Evolutionary conservation across 495 filamentous ascomycete genomes (phyloP), one percentile per base, ranked within the genome.

Genomic region (Trichodelitschia bisporula): DNA sequence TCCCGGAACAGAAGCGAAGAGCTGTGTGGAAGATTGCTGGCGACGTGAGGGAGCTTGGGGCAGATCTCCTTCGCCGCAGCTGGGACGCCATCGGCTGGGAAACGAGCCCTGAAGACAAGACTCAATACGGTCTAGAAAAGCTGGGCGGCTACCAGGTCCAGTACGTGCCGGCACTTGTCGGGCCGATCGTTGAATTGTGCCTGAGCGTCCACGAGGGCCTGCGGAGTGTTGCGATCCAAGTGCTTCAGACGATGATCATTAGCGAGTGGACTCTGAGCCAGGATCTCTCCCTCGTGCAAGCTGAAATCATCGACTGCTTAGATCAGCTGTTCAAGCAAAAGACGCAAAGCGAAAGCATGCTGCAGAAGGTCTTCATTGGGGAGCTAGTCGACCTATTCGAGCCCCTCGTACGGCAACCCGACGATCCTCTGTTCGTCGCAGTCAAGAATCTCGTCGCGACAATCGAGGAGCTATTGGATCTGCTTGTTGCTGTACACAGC

Each of bases 1-100:
- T 93, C 47, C 79, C 89, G 0, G 89, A 95, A 50, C 86, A 99
- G 51, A 95, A 93, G 49, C 58, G 89, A 23, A 57, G 86, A 16
- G 83, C 84, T 2, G 83, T 95, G 10, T 95, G 89, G 86, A 95
- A 95, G 56, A 91, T 99, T 43, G 89, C 82, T 17, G 89, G 86
- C 14, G 86, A 99, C 58, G 79, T 99, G 30, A 61, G 86, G 31
- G 80, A 95, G 46, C 63, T 79, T 40, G 89, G 86, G 26, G 84
- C 86, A 1, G 70, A 80, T 18, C 54, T 99, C 5, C 51, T 99
- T 28, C 62, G 73, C 21, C 57, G 66, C 14, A 86, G 71, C 18
- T 99, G 86, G 86, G 79, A 90, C 46, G 77, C 84, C 8, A 90
- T 99, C 40, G 86, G 86, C 10, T 99, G 86, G 86, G 86, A 95